Evolutionary conservation across 2,329 filamentous ascomycete genomes (phyloP).

Genomic region (Colletotrichum sidae): DNA sequence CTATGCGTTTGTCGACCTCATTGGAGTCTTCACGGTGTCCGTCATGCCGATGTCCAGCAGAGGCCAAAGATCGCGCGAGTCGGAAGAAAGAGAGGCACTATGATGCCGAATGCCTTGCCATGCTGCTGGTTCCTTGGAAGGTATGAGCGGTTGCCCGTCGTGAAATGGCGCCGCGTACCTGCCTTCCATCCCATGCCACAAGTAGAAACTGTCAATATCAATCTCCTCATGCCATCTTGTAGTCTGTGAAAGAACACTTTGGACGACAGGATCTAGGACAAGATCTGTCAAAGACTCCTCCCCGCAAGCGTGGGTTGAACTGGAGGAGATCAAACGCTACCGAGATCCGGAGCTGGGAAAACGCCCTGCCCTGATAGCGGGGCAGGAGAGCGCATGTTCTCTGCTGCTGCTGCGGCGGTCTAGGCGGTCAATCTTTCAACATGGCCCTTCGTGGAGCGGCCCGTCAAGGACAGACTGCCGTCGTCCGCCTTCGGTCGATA

Average conservation of each 20-base stretch:
- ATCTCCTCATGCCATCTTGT: too few relatives aligned
- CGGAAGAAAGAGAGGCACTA: conserved; percentile 26
- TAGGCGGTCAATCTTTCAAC: conserved; percentile 16
- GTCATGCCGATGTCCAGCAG: conserved; percentile 14
- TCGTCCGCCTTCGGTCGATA: conserved; percentile 32
- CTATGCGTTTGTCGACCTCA: conserved; percentile 5
- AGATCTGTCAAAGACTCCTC: conserved; percentile 3
- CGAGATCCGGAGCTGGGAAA: conserved; percentile 33
- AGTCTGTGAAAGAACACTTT: background rate
- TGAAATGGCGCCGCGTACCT: conserved; percentile 8
- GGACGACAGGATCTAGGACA: background rate
- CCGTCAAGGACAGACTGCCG: conserved; percentile 33
- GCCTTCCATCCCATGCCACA: background rate
- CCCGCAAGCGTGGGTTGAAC: conserved; percentile 8
- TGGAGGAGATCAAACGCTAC: conserved; percentile 35
- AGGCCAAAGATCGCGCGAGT: conserved; percentile 35
- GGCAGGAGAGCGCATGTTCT: background rate
- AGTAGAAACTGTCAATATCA: too few relatives aligned
- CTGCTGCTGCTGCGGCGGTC: conserved; percentile 15
- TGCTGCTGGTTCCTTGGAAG: conserved; percentile 23
- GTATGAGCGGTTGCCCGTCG: conserved; percentile 10
- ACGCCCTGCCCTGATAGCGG: background rate
- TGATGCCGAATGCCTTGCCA: conserved; percentile 10
- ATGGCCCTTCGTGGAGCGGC: conserved; percentile 24
- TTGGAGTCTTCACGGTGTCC: conserved; percentile 23